Base-by-base conservation (phyloP, 169 alveolate genomes). In the Amoebophrya sp. region DNA sequence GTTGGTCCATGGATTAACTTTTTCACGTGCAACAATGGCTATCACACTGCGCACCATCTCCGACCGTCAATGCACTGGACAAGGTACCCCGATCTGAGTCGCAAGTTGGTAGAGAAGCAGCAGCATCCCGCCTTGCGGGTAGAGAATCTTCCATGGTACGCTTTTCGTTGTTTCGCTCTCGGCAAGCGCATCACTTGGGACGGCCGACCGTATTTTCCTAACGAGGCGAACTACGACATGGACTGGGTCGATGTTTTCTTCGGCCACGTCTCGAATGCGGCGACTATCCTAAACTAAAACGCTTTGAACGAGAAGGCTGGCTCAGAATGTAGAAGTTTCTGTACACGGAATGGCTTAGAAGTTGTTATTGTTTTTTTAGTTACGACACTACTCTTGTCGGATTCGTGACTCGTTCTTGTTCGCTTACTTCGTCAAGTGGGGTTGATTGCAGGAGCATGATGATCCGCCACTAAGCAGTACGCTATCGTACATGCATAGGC, bases 11-110 rank as follows among this genome's bases (percentile, higher is more conserved):
- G 83, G 83, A 65, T 65, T 36, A 65, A 65, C 83, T 65, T 65
- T 65, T 65, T 65, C 83, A 65, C 83, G 36, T 65, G 83, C 33
- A 65, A 65, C 83, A 65, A 65, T 36, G 83, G 83, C 33, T 65
- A 26, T 36, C 83, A 65, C 83, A 65, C 83, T 1, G 83, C 83
- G 83, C 83, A 65, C 83, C 83, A 65, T 36, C 26, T 65, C 39
- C 83, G 83, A 18, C 83, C 83, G 26, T 6, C 33, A 1, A 26
- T 29, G 38, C 83, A 65, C 83, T 65, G 83, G 83, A 65, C 83
- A 0, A 6, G 26, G 83, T 65, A 65, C 33, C 83, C 83, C 2
- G 33, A 65, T 29, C 18, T 65, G 3, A 65, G 83, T 36, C 18
- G n/a, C 39, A 65, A 6, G 83, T 36, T 65, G 36, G 83, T 65